Evolutionary conservation across 768 basidiomycete species (phyloP), one percentile per base, ranked within the genome.

Genomic region (Phanerochaete carnosa): DNA sequence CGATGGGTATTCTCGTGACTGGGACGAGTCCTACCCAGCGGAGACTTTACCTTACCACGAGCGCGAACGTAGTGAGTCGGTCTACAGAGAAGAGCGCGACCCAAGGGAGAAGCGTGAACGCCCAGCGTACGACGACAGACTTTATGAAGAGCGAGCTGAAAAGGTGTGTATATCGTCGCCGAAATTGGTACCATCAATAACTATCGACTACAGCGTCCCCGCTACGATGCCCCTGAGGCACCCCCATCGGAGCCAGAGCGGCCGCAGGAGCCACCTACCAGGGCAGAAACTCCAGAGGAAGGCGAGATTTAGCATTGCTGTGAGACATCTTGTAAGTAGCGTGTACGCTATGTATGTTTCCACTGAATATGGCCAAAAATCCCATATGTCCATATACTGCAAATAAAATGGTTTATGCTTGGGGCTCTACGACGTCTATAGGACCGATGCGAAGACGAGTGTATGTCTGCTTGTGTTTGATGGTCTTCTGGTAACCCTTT

Each of bases 401-500:
- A 29, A 12, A 43, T 43, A 11, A 15, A 52, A n/a, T 19, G 29
- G 55, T 19, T 60, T 73, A 71, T 50, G 71, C 73, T 60, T 68
- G 64, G 33, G 68, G 63, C 62, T 75, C 68, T 50, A 73, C 66
- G 61, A 89, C 74, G 54, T 79, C 72, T 64, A 99, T 94, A 49
- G 88, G 81, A 22, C 95, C 94, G 65, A 99, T 90, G 55, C 95
- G 83, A 60, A 99, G 82, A 70, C 95, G 85, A n/a, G 96, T 98
- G 78, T 92, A 98, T 1, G 89, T 90, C 71, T 95, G 94, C 75
- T 98, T 98, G 74, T 94, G 89, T 72, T 86, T 83, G 64, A 98
- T 92, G 8, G 92, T 94, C 77, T 93, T 92, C 76, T 91, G 86
- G 77, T 98, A 98, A 11, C 96, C 95, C 80, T 98, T 98, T 87